Evolutionary conservation across 2,329 filamentous ascomycete species (phyloP).

Genomic region (Microcyclospora pomicola): DNA sequence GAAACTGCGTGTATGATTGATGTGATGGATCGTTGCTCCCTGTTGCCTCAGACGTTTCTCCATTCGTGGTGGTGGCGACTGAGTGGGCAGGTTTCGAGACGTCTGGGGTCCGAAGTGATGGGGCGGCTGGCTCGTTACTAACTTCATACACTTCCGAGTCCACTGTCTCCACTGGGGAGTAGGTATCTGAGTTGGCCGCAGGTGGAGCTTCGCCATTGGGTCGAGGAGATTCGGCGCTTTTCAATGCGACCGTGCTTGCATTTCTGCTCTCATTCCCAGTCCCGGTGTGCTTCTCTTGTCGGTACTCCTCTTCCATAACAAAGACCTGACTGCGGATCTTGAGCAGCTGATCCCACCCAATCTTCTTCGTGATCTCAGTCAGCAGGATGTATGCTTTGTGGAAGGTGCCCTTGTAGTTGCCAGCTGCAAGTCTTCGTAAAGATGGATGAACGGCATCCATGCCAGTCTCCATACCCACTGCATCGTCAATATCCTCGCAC

Average conservation of each 20-base stretch:
- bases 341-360: slow-evolving; percentile 92
- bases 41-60: slow-evolving; percentile 20
- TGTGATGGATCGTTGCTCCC: slow-evolving; percentile 43
- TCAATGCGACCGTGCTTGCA: slow-evolving; percentile 65
- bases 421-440: slow-evolving; percentile 70
- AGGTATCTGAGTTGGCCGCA: slow-evolving; percentile 7
- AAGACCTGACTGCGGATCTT: slow-evolving; percentile 95
- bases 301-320: slow-evolving; percentile 98
- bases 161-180: not conserved
- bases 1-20: slow-evolving; percentile 73
- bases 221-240: slow-evolving; percentile 48
- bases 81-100: slow-evolving; percentile 23
- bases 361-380: slow-evolving; percentile 90
- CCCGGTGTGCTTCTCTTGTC: slow-evolving; percentile 60
- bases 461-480: slow-evolving; percentile 54
- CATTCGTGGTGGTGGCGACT: slow-evolving; percentile 18
- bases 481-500: slow-evolving; percentile 91
- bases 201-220: slow-evolving; percentile 26
- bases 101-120: slow-evolving; percentile 19
- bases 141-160: slow-evolving; percentile 3
- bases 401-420: slow-evolving; percentile 88
- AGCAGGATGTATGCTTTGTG: slow-evolving; percentile 86
- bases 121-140: slow-evolving; percentile 16
- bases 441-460: slow-evolving; percentile 79
- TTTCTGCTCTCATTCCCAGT: slow-evolving; percentile 46